Conservation (phyloP, 805 yeast species). For the Spathaspora gorwiae region DNA sequence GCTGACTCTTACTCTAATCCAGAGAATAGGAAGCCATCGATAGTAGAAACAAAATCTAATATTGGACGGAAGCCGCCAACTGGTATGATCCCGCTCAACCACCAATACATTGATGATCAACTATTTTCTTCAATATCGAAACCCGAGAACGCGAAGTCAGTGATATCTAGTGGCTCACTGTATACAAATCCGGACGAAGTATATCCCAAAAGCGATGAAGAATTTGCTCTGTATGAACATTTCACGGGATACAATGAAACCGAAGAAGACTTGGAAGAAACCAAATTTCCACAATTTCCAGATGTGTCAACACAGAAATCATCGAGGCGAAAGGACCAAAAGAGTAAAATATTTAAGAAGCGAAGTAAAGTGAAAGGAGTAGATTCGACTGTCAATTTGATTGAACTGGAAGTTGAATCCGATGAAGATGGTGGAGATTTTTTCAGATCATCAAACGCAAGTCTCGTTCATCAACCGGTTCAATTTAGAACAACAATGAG, state of each 20-base stretch:
- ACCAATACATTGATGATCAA: neutral
- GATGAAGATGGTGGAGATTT: neutral
- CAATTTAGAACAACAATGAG: conserved; percentile 51
- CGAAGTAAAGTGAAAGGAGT: conserved; percentile 12
- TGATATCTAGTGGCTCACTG: conserved; percentile 4
- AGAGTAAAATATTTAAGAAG: conserved; percentile 15
- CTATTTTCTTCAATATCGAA: neutral
- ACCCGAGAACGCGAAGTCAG: conserved; percentile 1
- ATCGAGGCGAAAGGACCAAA: neutral
- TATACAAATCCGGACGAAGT: neutral
- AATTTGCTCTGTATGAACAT: neutral
- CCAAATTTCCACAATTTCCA: conserved; percentile 31
- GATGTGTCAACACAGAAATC: conserved; percentile 9
- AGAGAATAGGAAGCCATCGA: neutral
- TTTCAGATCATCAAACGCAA: neutral
- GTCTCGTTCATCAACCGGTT: conserved; percentile 21
- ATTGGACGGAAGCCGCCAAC: conserved; percentile 5
- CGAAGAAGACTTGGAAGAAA: neutral
- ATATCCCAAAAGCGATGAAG: neutral
- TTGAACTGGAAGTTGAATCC: conserved; percentile 11
- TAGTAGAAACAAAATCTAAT: neutral
- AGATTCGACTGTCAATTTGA: conserved; percentile 7
- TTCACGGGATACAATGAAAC: too few species aligned
- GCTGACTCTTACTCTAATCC: neutral
- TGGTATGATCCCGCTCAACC: neutral